These are phyloP conservation scores for Sporothrix dimorphospora DNA, from an alignment of 2,329 filamentous ascomycete genomes.

Conservation along the genomic window DNA sequence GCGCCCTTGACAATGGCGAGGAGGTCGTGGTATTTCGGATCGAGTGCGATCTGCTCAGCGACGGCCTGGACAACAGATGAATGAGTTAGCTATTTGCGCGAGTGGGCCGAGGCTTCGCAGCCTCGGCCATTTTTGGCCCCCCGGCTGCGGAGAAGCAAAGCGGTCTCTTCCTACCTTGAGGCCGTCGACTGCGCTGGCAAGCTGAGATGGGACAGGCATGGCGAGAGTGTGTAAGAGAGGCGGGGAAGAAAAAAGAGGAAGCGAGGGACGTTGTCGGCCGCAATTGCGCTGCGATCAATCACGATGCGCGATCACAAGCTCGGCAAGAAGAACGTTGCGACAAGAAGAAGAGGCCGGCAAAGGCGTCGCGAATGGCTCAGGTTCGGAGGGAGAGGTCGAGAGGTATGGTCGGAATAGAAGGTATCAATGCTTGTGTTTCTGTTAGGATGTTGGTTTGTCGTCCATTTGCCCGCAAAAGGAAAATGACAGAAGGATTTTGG, in stretches of 20 bases:
- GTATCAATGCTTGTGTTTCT: neutral
- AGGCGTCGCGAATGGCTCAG: neutral
- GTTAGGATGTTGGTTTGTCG: conserved; percentile 4
- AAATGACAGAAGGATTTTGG: too few relatives aligned
- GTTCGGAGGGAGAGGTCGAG: neutral
- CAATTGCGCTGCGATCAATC: neutral
- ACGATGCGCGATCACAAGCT: conserved; percentile 18
- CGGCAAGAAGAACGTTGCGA: conserved; percentile 7
- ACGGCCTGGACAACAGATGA: conserved; percentile 56
- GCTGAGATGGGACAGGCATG: conserved; percentile 21
- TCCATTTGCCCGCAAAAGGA: neutral
- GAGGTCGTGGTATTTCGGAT: conserved; percentile 83
- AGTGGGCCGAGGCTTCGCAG: neutral
- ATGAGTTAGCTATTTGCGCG: neutral
- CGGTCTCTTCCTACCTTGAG: conserved; percentile 10
- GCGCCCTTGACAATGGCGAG: conserved; percentile 88
- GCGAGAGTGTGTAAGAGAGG: neutral
- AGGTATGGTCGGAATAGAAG: neutral
- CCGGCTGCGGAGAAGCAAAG: neutral
- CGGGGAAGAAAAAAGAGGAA: neutral
- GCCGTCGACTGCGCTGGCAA: conserved; percentile 10
- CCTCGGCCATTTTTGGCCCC: neutral
- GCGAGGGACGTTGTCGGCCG: neutral
- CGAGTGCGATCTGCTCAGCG: conserved; percentile 75
- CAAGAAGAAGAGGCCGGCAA: neutral